Base-by-base conservation (phyloP, 192 early-diverging fungal genomes). In the Thamnidium elegans region DNA sequence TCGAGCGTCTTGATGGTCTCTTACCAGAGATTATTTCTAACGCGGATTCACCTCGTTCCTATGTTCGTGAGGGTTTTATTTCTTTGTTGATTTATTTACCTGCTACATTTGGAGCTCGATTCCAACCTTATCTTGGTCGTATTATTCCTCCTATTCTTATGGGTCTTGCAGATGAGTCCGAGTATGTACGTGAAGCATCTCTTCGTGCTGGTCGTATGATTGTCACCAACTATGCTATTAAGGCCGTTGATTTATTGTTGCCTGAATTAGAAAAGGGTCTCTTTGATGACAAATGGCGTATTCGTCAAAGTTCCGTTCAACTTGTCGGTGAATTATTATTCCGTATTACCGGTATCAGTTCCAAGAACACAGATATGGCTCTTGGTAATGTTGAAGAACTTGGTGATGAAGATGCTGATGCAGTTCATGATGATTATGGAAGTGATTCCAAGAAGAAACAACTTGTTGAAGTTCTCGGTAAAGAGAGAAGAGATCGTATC, bases 1-100 rank as follows among this genome's bases (percentile, higher is more conserved):
- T 96, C 32, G 82, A 84, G 51, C 84, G 92, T 4, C 68, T 99
- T 74, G 94, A 97, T 58, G 85, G 83, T 7, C 78, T 98, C 50
- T 77, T 99, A 52, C 94, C 96, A 15, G 94, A 97, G 62, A 86
- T 99, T 39, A 72, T 98, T 19, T 83, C 85, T 61, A 93, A 93
- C 72, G 78, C 86, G 14, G 78, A 75, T 61, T 90, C 87, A 51
- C 54, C 83, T n/a, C 86, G 83, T 62, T 64, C 87, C 2, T 87
- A 89, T 62, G 90, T 97, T 20, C 92, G 97, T 45, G 96, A 99
- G 79, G 97, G 97, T 62, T 99, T 96, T 69, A 93, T 97, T 66
- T 93, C 92, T 4, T 81, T 99, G 69, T 86, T 99, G 21, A 86
- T 98, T 30, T 99, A 94, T 78, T 78, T 99, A 67, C 97, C 97